phyloP scores from a whole-genome alignment of 2,329 filamentous ascomycete genomes.

The Fusarium denticulatum region DNA sequence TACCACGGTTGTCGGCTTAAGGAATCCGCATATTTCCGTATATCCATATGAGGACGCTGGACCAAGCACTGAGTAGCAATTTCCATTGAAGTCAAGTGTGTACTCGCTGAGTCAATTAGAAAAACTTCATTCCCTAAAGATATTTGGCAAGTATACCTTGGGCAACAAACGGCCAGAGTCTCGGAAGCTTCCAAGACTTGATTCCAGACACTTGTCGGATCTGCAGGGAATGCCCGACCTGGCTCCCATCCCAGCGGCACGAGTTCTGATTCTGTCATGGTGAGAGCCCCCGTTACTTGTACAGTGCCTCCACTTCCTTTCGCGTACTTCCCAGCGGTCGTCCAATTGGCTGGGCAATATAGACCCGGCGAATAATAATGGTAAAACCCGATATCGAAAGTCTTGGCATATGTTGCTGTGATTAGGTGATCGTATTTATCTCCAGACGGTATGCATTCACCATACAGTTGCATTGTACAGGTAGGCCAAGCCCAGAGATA shows the following conservation, averaged over 20 bases:
- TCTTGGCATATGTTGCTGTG: not conserved
- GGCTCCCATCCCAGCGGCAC: fast-evolving
- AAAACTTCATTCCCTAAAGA: no score
- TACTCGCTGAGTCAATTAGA: conserved; percentile 17
- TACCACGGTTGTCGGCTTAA: not conserved
- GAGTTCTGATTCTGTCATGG: not conserved
- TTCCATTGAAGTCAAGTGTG: conserved; percentile 3
- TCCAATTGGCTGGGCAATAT: not conserved
- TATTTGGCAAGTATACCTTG: conserved; percentile 16
- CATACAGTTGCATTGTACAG: not conserved
- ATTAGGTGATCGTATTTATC: not conserved
- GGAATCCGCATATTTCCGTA: not conserved
- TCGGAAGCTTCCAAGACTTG: conserved; percentile 17
- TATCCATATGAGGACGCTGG: not conserved
- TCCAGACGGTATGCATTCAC: not conserved
- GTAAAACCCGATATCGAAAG: not conserved
- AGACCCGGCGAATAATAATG: not conserved
- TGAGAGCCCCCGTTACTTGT: not conserved
- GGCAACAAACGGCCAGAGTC: conserved; percentile 38
- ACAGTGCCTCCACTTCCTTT: not conserved
- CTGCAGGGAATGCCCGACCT: not conserved
- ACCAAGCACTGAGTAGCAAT: conserved; percentile 27
- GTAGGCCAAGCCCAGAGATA: not conserved
- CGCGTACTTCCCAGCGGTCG: not conserved
- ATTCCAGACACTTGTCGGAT: not conserved